A percentile compares a stretch with the other conserved stretches of the same genome.
Conservation (phyloP, 2,329 filamentous ascomycete species). For the Chalaropsis ovoidea region DNA sequence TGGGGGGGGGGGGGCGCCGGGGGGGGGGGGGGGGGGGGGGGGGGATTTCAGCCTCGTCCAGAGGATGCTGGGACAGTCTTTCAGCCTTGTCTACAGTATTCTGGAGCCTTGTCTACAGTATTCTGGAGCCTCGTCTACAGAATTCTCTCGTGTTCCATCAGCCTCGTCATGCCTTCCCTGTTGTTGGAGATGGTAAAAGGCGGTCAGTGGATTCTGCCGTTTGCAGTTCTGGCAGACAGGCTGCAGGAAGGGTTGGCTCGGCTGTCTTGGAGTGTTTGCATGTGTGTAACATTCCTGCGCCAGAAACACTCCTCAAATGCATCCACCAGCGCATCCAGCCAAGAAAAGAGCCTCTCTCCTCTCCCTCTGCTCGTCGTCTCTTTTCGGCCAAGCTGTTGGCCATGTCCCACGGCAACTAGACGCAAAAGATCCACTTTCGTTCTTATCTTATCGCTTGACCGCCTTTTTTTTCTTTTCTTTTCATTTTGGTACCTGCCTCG, state of each 20-base stretch:
- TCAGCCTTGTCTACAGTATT: neutral
- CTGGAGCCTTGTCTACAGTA: neutral
- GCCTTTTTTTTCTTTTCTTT: neutral
- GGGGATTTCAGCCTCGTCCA: neutral
- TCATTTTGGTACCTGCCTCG: neutral
- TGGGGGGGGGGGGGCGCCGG: neutral
- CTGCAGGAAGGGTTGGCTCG: too few species aligned
- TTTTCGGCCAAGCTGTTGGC: neutral
- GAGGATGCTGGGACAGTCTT: neutral
- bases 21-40: neutral
- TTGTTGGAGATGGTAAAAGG: neutral
- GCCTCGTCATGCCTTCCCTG: too few species aligned
- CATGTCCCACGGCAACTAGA: neutral
- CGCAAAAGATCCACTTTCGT: neutral
- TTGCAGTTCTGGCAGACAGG: too few species aligned
- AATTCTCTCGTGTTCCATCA: too few species aligned
- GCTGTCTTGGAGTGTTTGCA: neutral
- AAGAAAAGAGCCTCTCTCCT: too few species aligned
- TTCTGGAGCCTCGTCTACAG: too few species aligned
- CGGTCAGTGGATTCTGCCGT: neutral
- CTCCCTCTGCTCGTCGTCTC: too few species aligned
- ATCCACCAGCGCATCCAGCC: too few species aligned
- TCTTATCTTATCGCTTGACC: constrained; percentile 1
- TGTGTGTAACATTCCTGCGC: neutral
- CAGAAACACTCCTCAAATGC: too few species aligned